phyloP scores from a whole-genome alignment of 768 basidiomycete species.

The Postia placenta region DNA sequence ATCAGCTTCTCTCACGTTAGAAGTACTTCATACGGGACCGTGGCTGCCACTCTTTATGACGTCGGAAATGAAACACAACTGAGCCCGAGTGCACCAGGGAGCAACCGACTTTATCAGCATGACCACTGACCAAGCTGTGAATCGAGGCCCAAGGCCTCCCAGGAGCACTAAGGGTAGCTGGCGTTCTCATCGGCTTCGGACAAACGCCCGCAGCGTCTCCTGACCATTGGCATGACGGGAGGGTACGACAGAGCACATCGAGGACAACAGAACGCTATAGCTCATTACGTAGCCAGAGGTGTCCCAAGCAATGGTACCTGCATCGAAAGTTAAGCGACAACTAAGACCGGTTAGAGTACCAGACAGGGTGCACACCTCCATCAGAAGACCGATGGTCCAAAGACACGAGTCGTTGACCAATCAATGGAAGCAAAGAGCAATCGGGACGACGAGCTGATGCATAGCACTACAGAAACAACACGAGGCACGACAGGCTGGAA shows the following conservation, averaged over 20 bases:
- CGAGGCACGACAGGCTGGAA: background rate
- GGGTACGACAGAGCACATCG: background rate
- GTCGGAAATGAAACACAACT: background rate
- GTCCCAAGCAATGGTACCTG: background rate
- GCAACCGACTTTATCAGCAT: background rate
- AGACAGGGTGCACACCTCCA: no score
- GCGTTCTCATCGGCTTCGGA: background rate
- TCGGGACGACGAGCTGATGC: background rate
- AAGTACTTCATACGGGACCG: background rate
- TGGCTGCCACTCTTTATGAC: background rate
- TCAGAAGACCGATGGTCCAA: no score
- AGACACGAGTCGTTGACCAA: no score
- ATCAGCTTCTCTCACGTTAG: background rate
- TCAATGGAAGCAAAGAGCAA: background rate
- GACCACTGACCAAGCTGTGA: background rate
- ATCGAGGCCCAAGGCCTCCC: background rate
- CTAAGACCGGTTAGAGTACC: background rate
- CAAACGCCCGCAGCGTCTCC: conserved; percentile 1
- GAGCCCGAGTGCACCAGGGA: background rate
- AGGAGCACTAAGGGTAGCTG: background rate
- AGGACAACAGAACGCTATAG: background rate
- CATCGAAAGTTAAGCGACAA: background rate
- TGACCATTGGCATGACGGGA: background rate
- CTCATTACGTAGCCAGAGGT: background rate
- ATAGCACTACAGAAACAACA: conserved; percentile 5